Percentiles rank a stretch among this genome's conserved stretches.
Evolutionary conservation across 2,329 filamentous ascomycete species (phyloP).

Genomic region (Colletotrichum tanaceti): DNA sequence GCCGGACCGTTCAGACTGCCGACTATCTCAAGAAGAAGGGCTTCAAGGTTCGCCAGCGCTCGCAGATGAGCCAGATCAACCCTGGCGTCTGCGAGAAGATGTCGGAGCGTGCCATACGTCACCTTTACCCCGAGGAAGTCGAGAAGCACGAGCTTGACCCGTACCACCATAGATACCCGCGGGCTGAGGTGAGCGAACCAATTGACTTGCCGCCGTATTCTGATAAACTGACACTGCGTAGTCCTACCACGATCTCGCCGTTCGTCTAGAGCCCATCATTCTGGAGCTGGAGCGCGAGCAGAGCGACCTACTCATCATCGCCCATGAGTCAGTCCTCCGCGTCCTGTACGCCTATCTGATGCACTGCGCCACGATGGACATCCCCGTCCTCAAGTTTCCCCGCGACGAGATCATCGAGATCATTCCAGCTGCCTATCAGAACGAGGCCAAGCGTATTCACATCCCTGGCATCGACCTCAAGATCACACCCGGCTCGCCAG

Average conservation of each 20-base stretch:
- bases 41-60: slow-evolving; percentile 88
- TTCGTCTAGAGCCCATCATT: slow-evolving; percentile 96
- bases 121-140: slow-evolving; percentile 89
- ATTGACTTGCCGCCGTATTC: not conserved
- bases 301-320: slow-evolving; percentile 97
- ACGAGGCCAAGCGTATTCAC: slow-evolving; percentile 89
- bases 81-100: slow-evolving; percentile 96
- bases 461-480: slow-evolving; percentile 76
- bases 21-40: slow-evolving; percentile 82
- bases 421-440: slow-evolving; percentile 96
- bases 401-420: slow-evolving; percentile 99
- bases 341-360: slow-evolving; percentile 98
- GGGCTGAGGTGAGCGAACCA: slow-evolving; percentile 77
- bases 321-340: slow-evolving; percentile 96
- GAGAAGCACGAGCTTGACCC: slow-evolving; percentile 93
- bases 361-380: slow-evolving; percentile 96
- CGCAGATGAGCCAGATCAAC: slow-evolving; percentile 97
- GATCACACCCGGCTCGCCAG: slow-evolving; percentile 80
- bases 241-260: slow-evolving; percentile 99
- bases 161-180: slow-evolving; percentile 95
- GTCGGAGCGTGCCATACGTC: slow-evolving; percentile 82
- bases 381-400: slow-evolving; percentile 91
- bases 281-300: slow-evolving; percentile 96
- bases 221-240: slow-evolving; percentile 51
- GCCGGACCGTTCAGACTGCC: slow-evolving; percentile 90